Evolutionary conservation across 805 yeast species (phyloP).

Genomic region (Candida caryicola): DNA sequence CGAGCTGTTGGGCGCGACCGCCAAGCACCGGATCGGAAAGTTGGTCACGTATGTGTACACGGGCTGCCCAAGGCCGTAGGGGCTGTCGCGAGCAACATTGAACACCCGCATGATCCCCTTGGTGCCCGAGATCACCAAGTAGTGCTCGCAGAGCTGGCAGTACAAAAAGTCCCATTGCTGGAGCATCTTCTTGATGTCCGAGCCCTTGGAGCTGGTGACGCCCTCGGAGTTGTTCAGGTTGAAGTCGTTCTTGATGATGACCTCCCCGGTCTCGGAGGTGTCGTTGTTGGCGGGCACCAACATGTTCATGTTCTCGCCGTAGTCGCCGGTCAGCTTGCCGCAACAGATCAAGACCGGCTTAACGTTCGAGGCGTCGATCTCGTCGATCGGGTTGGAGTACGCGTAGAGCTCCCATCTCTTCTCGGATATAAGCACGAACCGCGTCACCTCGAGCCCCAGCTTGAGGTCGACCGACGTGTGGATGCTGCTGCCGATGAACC

Average conservation of each 20-base stretch:
- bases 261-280: constrained; percentile 7
- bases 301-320: constrained; percentile 49
- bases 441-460: constrained; percentile 55
- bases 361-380: constrained; percentile 20
- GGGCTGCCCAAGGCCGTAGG: constrained; percentile 50
- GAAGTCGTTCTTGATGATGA: constrained; percentile 16
- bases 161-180: constrained; percentile 57
- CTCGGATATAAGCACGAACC: constrained; percentile 63
- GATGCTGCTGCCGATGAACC: constrained; percentile 31
- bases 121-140: constrained; percentile 68
- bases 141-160: constrained; percentile 57
- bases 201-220: constrained; percentile 13
- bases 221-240: constrained; percentile 14
- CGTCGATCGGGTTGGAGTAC: constrained; percentile 43
- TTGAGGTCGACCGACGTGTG: constrained; percentile 26
- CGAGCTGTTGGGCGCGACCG: constrained; percentile 61
- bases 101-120: constrained; percentile 67
- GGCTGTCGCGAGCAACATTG: constrained; percentile 39
- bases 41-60: constrained; percentile 66
- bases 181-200: constrained; percentile 33
- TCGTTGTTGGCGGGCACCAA: constrained; percentile 20
- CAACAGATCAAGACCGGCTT: constrained; percentile 60
- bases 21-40: constrained; percentile 77
- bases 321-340: constrained; percentile 69
- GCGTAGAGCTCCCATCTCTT: constrained; percentile 71